Evolutionary conservation across 2,329 filamentous ascomycete species (phyloP).

Genomic region (Penicillium occitanis): DNA sequence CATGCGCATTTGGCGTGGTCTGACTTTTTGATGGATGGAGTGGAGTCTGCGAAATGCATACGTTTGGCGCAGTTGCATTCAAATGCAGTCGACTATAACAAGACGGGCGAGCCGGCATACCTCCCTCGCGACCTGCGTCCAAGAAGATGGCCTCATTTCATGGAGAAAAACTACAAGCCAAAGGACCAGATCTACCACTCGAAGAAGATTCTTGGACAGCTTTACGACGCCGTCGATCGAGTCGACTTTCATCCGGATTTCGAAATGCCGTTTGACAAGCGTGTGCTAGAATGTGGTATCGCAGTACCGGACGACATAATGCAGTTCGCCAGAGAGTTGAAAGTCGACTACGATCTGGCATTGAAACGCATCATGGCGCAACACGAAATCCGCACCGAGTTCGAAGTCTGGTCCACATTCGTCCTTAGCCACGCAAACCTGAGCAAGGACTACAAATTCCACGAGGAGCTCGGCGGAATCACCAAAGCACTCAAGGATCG

Average conservation of each 20-base stretch:
- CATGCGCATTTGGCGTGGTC: conserved; percentile 76
- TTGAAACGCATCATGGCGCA: conserved; percentile 81
- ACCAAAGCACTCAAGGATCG: conserved; percentile 65
- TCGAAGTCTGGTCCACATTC: conserved; percentile 88
- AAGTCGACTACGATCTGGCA: conserved; percentile 72
- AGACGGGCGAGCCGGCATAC: conserved; percentile 75
- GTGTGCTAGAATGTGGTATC: conserved; percentile 65
- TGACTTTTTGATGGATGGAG: conserved; percentile 62
- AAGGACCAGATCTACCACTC: conserved; percentile 63
- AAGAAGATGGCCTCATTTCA: conserved; percentile 76
- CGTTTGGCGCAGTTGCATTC: conserved; percentile 80
- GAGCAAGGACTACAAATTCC: conserved; percentile 77
- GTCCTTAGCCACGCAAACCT: conserved; percentile 71
- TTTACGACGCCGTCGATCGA: conserved; percentile 74
- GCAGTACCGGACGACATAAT: conserved; percentile 57
- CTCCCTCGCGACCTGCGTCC: conserved; percentile 65
- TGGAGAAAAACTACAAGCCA: conserved; percentile 64
- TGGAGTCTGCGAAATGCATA: conserved; percentile 69
- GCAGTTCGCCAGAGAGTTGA: conserved; percentile 63
- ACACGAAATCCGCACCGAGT: conserved; percentile 79
- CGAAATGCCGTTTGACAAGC: conserved; percentile 69
- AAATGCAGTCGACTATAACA: conserved; percentile 88
- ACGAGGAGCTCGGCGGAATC: conserved; percentile 75
- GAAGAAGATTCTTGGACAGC: conserved; percentile 68
- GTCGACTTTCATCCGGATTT: conserved; percentile 73